Evolutionary conservation across 371 early-diverging fungal species (phyloP).

Genomic region (Chytridium lagenaria): DNA sequence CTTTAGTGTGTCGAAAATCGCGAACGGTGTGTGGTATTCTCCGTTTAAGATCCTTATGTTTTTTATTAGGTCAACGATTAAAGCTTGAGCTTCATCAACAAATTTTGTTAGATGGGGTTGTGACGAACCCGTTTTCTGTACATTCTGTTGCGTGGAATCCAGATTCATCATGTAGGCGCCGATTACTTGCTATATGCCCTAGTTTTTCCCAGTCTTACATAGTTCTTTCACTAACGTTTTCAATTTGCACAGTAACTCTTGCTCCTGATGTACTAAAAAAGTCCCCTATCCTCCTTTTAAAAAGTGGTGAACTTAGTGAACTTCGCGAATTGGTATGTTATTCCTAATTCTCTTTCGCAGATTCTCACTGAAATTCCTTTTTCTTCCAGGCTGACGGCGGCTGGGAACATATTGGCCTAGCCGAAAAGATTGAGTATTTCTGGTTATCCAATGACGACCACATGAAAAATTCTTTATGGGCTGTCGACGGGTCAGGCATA

Average conservation of each 20-base stretch:
- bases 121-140: slow-evolving; percentile 60
- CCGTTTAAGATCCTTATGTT: background rate
- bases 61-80: slow-evolving; percentile 15
- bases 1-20: slow-evolving; percentile 43
- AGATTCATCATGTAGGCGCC: no score
- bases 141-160: slow-evolving; percentile 63
- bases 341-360: no score
- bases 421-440: slow-evolving; percentile 74
- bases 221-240: background rate
- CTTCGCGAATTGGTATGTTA: slow-evolving; percentile 38
- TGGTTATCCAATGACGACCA: slow-evolving; percentile 64
- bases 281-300: slow-evolving; percentile 42
- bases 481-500: slow-evolving; percentile 69
- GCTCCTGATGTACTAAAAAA: slow-evolving; percentile 25
- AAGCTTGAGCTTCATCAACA: slow-evolving; percentile 64
- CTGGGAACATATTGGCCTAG: slow-evolving; percentile 66
- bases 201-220: no score
- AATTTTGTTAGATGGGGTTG: slow-evolving; percentile 71
- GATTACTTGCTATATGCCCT: no score
- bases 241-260: background rate
- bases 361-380: no score
- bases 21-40: slow-evolving; percentile 24
- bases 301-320: slow-evolving; percentile 42
- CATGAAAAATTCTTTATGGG: slow-evolving; percentile 76
- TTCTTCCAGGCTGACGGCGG: slow-evolving; percentile 16